Conservation (phyloP, 495 filamentous ascomycete genomes). For the Aspergillus sclerotiicarbonarius region DNA sequence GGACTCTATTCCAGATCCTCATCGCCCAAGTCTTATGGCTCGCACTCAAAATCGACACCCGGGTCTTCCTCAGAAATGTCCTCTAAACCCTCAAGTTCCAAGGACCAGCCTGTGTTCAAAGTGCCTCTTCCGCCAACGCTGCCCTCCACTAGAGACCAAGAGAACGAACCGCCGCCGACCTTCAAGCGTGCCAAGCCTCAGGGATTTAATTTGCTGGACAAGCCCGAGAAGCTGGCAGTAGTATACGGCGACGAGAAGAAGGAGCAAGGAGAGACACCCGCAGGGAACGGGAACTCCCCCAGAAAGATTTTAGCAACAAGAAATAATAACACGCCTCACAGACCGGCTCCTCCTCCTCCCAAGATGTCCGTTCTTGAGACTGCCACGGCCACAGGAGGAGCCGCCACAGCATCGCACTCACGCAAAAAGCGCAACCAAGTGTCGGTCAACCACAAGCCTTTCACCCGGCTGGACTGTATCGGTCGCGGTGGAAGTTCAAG, state of each 20-base stretch:
- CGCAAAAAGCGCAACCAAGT: constrained; percentile 75
- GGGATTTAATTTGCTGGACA: constrained; percentile 55
- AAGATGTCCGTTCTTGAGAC: constrained; percentile 96
- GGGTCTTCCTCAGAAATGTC: constrained; percentile 39
- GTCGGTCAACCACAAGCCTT: constrained; percentile 85
- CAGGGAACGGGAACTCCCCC: constrained; percentile 48
- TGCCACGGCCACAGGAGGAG: constrained; percentile 80
- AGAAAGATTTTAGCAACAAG: constrained; percentile 68
- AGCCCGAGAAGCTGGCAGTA: constrained; percentile 55
- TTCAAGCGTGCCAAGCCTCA: constrained; percentile 69
- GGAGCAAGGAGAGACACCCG: constrained; percentile 38
- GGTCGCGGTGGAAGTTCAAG: constrained; percentile 89
- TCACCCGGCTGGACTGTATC: constrained; percentile 83
- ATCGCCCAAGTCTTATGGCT: constrained; percentile 41
- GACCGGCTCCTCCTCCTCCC: constrained; percentile 79
- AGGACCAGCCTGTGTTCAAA: constrained; percentile 59
- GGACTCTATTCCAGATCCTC: constrained; percentile 38
- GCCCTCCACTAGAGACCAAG: constrained; percentile 66
- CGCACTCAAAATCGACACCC: constrained; percentile 42
- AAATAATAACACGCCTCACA: constrained; percentile 79
- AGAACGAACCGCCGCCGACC: constrained; percentile 75
- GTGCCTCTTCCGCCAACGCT: constrained; percentile 60
- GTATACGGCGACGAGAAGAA: constrained; percentile 50
- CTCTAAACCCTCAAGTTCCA: constrained; percentile 35
- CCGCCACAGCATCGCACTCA: constrained; percentile 64